Evolutionary conservation across 805 yeast genomes (phyloP).

Genomic region (Candida oleophila): DNA sequence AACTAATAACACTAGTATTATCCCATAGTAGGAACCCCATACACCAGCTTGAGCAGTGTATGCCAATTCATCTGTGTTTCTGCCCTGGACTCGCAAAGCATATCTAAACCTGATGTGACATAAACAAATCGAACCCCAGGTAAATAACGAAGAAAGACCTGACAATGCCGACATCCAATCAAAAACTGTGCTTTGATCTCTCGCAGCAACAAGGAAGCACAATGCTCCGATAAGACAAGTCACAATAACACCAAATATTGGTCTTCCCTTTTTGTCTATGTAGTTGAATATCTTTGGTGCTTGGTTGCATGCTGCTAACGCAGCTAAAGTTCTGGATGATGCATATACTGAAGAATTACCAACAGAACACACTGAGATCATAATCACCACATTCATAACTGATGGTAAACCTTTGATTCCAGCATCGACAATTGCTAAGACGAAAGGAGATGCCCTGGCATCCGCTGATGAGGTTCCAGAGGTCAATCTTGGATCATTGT

Average conservation of each 20-base stretch:
- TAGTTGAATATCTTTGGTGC: conserved; percentile 63
- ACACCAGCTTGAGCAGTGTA: conserved; percentile 38
- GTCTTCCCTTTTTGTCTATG: conserved; percentile 77
- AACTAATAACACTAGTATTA: conserved; percentile 29
- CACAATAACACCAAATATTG: conserved; percentile 61
- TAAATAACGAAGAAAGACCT: conserved; percentile 39
- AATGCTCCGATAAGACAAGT: conserved; percentile 56
- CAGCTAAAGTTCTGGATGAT: conserved; percentile 65
- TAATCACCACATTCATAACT: conserved; percentile 67
- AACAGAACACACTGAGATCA: conserved; percentile 70
- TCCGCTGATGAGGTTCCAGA: conserved; percentile 47
- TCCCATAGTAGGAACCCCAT: conserved; percentile 35
- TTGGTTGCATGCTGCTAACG: conserved; percentile 63
- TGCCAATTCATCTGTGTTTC: conserved; percentile 33
- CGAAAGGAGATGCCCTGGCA: conserved; percentile 68
- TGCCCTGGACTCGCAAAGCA: conserved; percentile 31
- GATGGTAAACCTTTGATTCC: conserved; percentile 67
- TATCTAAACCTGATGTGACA: conserved; percentile 42
- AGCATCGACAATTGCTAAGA: conserved; percentile 66
- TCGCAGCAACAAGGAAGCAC: conserved; percentile 50
- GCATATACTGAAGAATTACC: conserved; percentile 73
- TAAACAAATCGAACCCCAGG: conserved; percentile 41
- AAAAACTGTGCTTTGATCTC: conserved; percentile 39
- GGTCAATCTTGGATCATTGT: conserved; percentile 22
- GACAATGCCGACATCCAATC: conserved; percentile 42